Conservation (phyloP, 2,329 filamentous ascomycete genomes). For the Alternaria gaisen region DNA sequence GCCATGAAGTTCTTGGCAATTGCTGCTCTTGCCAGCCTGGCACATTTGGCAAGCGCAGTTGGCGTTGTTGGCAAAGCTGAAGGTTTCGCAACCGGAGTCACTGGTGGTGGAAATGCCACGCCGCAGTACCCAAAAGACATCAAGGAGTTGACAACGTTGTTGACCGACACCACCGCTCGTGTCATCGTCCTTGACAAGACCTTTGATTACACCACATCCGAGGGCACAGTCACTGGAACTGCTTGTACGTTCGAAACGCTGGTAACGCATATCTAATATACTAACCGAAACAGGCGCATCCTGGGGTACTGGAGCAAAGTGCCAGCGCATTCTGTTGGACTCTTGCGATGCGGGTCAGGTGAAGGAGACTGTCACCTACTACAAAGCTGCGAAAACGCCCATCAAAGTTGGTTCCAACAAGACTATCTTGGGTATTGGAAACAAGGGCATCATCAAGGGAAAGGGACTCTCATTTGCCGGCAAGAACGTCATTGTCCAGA, state of each 20-base stretch:
- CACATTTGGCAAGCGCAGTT: background rate
- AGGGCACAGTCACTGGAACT: background rate
- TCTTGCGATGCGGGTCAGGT: background rate
- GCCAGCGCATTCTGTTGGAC: background rate
- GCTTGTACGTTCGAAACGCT: background rate
- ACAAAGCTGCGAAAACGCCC: constrained; percentile 34
- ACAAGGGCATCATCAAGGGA: constrained; percentile 47
- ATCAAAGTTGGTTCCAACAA: constrained; percentile 52
- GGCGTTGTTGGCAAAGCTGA: background rate
- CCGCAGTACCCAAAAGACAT: background rate
- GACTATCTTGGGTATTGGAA: constrained; percentile 51
- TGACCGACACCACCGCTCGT: background rate
- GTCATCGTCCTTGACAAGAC: background rate
- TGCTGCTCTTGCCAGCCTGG: background rate
- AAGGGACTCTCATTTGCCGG: background rate
- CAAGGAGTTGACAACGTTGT: background rate
- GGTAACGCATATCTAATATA: fast-evolving
- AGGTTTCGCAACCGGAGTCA: background rate
- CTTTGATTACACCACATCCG: background rate
- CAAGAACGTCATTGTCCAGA: background rate
- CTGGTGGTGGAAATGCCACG: background rate
- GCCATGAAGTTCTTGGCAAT: background rate
- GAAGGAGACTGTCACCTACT: background rate
- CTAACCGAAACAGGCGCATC: background rate
- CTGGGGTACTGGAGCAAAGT: background rate